Conservation (phyloP, 164 flowering plant genomes). For the Tetrastigma voinierianum region DNA sequence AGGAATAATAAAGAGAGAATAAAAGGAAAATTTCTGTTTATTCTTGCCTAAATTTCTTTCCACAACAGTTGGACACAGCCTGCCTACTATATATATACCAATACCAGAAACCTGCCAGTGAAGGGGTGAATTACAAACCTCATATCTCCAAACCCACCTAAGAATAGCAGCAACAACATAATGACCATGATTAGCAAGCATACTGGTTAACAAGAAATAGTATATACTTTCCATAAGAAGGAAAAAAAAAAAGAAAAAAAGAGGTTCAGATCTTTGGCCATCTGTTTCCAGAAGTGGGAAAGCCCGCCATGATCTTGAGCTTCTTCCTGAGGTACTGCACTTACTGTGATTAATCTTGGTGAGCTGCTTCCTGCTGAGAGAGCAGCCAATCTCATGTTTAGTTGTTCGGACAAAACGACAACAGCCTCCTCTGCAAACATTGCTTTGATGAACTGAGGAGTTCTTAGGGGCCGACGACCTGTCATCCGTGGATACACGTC, state of each 20-base stretch:
- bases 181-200: neutral
- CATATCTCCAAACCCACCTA: neutral
- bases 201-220: too few species aligned
- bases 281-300: neutral
- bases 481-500: constrained; percentile 94
- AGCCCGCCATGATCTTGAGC: neutral
- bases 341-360: constrained; percentile 49
- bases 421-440: constrained; percentile 86
- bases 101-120: neutral
- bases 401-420: constrained; percentile 62
- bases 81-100: constrained; percentile 1
- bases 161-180: neutral
- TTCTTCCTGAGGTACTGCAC: too few species aligned
- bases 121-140: neutral
- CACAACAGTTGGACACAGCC: neutral
- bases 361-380: constrained; percentile 62
- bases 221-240: neutral
- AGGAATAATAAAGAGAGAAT: too few species aligned
- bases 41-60: too few species aligned
- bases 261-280: neutral
- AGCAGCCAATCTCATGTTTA: constrained; percentile 81
- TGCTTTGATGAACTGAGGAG: constrained; percentile 80
- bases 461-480: constrained; percentile 81
- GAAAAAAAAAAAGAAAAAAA: neutral
- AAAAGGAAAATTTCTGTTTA: too few species aligned